These are phyloP conservation scores for Ciborinia camelliae DNA, from an alignment of 2,329 filamentous ascomycete genomes.

Conservation along the genomic window DNA sequence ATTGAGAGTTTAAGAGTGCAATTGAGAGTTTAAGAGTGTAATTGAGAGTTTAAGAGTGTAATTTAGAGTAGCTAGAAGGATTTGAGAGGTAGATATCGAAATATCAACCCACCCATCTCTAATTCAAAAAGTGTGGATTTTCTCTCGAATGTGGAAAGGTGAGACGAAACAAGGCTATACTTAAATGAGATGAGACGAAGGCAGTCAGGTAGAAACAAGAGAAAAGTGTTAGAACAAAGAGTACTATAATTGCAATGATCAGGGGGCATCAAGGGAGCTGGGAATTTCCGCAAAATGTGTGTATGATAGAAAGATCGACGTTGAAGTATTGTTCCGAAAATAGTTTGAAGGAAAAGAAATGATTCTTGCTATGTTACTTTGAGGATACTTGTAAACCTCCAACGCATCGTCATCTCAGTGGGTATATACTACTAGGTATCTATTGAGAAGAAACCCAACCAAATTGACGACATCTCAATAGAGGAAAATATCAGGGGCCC, in stretches of 20 bases:
- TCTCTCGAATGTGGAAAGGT: neutral
- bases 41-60: neutral
- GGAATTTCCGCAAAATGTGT: neutral
- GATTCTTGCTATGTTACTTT: neutral
- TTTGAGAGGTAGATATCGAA: slow-evolving; percentile 1
- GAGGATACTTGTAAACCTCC: neutral
- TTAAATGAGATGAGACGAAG: neutral
- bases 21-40: neutral
- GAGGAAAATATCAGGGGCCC: too few species aligned
- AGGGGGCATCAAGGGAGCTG: neutral
- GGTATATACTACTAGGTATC: neutral
- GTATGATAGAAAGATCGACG: neutral
- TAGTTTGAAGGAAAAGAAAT: too few species aligned
- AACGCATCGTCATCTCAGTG: neutral
- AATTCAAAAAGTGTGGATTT: too few species aligned
- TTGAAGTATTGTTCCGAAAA: neutral
- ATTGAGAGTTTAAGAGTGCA: neutral
- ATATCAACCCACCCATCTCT: neutral
- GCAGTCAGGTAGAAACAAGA: neutral
- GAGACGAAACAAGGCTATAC: slow-evolving; percentile 1
- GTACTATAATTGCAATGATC: neutral
- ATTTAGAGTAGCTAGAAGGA: neutral
- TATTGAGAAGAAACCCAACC: neutral
- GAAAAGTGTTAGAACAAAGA: neutral
- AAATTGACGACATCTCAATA: neutral